Base-by-base conservation (phyloP, 768 basidiomycete genomes). In the Mycena albidolilacea region DNA sequence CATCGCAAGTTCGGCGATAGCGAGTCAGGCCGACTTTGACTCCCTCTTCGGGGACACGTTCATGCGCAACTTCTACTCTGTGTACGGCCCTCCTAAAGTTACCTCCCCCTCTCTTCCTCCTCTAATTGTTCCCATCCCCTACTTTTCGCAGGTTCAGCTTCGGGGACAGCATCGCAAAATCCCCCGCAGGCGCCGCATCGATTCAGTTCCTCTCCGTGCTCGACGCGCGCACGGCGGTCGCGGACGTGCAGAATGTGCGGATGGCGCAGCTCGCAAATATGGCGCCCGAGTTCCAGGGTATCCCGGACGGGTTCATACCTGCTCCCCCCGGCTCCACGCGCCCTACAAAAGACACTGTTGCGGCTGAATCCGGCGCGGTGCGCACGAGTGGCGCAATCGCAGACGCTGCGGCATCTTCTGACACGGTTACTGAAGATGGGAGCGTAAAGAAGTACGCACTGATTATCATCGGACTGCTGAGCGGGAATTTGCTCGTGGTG, bases 391-490 rank as follows among this genome's bases (percentile, higher is more conserved):
- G 30, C 30, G 30, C 30, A 30, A 30, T 4, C 30, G 30, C 30
- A 1, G 30, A 30, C 30, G 30, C 30, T 4, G 30, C 30, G 30
- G 30, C 30, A 30, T 30, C 30, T 30, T 30, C 30, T 30, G 30
- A 30, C 30, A 30, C 30, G 4, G 30, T 30, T 30, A 30, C 30
- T 30, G 30, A 30, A 30, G 30, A 30, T 30, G 30, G 30, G 30
- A 30, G 10, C 30, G 11, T 57, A 30, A 38, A 39, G 57, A 67
- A 75, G 30, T 75, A 69, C 54, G 66, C 52, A 11, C 65, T 52
- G 19, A 59, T 71, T 35, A 19, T 71, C 23, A 67, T 75, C 30
- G 73, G 73, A n/a, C 58, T 75, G 2, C 65, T 75, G 7, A 43
- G 59, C 5, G 73, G 64, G 19, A 71, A 67, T 37, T 44, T 75